Evolutionary conservation across 306 rosid species (phyloP).

Genomic region (Glycine latifolia): DNA sequence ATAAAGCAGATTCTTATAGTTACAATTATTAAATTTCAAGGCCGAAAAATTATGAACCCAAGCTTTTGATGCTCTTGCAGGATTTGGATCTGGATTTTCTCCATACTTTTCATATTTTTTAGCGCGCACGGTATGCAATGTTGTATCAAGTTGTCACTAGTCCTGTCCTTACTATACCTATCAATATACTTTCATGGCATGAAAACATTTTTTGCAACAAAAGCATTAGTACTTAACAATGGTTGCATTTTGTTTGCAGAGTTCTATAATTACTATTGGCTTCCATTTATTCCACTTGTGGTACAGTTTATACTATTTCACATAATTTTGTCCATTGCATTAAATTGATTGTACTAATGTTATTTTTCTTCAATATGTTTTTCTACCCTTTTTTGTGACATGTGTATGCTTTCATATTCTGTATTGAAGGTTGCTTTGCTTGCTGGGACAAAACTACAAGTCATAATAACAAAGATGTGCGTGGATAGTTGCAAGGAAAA

Average conservation of each 20-base stretch:
- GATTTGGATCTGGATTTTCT: conserved; percentile 73
- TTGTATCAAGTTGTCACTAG: neutral
- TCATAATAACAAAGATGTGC: conserved; percentile 67
- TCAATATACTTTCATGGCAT: conserved; percentile 1
- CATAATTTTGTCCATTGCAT: neutral
- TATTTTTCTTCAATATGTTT: neutral
- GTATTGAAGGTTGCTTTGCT: conserved; percentile 58
- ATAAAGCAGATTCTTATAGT: neutral
- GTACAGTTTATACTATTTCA: conserved; percentile 44
- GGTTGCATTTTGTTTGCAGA: conserved; percentile 52
- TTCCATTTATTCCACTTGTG: conserved; percentile 77
- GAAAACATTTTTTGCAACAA: conserved; percentile 4
- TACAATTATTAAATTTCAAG: conserved; percentile 5
- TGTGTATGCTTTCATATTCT: neutral
- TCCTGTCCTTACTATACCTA: neutral
- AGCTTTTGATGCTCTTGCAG: conserved; percentile 51
- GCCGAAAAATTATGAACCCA: neutral
- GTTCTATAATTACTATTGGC: conserved; percentile 74
- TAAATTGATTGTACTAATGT: neutral
- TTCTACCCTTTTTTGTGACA: neutral
- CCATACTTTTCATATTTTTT: conserved; percentile 61
- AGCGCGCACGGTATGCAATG: conserved; percentile 63
- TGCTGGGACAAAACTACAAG: conserved; percentile 71
- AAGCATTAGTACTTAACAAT: neutral
- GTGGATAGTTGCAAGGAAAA: conserved; percentile 59